Evolutionary conservation across 306 rosid genomes (phyloP).

Genomic region (Nissolia schottii): DNA sequence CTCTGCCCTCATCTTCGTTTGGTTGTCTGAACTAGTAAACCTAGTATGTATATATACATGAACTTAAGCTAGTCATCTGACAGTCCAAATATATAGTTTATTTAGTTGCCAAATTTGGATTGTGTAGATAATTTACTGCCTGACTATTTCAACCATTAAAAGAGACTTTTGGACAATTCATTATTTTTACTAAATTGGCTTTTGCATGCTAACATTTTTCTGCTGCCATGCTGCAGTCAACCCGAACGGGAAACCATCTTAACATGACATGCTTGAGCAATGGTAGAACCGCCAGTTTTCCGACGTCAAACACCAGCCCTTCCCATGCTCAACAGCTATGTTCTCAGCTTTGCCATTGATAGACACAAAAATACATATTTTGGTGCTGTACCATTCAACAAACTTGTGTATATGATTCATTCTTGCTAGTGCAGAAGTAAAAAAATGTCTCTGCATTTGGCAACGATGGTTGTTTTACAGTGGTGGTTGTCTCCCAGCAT

Average conservation of each 20-base stretch:
- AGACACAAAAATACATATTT: no score
- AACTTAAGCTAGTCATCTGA: neutral
- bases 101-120: neutral
- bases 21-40: neutral
- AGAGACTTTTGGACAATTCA: neutral
- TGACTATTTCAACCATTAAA: neutral
- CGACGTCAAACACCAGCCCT: conserved; percentile 7
- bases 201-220: neutral
- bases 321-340: conserved; percentile 28
- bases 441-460: neutral
- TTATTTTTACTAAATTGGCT: neutral
- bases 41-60: neutral
- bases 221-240: conserved; percentile 30
- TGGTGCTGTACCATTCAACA: neutral
- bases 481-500: neutral
- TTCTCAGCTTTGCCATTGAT: conserved; percentile 32
- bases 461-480: neutral
- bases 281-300: conserved; percentile 27
- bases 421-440: neutral
- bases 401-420: neutral
- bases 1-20: neutral
- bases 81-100: neutral
- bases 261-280: conserved; percentile 38
- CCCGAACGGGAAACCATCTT: conserved; percentile 35
- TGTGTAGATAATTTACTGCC: neutral